Evolutionary conservation across 2,329 filamentous ascomycete genomes (phyloP).

Genomic region (Aquanectria penicillioides): DNA sequence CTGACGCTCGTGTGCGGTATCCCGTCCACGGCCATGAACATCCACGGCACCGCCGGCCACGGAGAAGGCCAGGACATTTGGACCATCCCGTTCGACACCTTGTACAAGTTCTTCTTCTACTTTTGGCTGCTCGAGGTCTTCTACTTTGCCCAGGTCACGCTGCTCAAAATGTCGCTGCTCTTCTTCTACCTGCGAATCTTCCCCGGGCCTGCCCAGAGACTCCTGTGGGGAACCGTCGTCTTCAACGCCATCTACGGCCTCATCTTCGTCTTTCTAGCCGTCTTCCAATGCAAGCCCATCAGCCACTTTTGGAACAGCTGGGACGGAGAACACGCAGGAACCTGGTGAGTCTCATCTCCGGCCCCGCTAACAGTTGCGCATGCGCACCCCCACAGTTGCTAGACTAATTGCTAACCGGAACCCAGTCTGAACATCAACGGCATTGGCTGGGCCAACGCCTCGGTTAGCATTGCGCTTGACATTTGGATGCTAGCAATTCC

Average conservation of each 20-base stretch:
- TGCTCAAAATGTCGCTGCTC: slow-evolving; percentile 31
- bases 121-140: slow-evolving; percentile 28
- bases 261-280: slow-evolving; percentile 44
- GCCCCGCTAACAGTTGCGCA: not conserved
- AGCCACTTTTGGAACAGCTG: slow-evolving; percentile 54
- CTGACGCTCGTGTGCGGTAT: slow-evolving; percentile 22
- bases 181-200: slow-evolving; percentile 36
- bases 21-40: slow-evolving; percentile 27
- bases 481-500: slow-evolving; percentile 55
- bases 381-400: not conserved
- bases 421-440: slow-evolving; percentile 49
- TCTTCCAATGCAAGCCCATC: slow-evolving; percentile 53
- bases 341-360: slow-evolving; percentile 41
- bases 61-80: slow-evolving; percentile 31
- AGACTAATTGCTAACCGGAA: too few species aligned
- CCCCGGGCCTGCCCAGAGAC: slow-evolving; percentile 17
- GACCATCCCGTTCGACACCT: slow-evolving; percentile 23
- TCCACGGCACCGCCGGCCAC: slow-evolving; percentile 27
- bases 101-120: slow-evolving; percentile 28
- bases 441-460: slow-evolving; percentile 54
- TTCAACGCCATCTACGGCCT: slow-evolving; percentile 38
- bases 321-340: slow-evolving; percentile 51
- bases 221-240: slow-evolving; percentile 28
- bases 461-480: slow-evolving; percentile 54
- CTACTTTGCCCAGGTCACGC: slow-evolving; percentile 28